phyloP scores from a whole-genome alignment of 495 filamentous ascomycete genomes.

The Talaromyces borbonicus region DNA sequence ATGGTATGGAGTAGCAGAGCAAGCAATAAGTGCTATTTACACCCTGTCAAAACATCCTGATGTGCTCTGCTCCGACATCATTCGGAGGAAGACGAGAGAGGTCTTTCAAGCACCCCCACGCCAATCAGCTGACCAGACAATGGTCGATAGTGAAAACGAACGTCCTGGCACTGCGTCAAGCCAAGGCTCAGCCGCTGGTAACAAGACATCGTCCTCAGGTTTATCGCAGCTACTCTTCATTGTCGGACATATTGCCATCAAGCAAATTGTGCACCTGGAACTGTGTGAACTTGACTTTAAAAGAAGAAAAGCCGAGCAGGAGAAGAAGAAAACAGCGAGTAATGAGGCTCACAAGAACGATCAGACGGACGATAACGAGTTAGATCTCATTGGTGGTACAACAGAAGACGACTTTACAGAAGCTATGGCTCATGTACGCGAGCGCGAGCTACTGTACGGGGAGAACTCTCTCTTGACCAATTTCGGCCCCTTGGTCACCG shows the following conservation, averaged over 20 bases:
- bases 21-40: slow-evolving; percentile 94
- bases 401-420: slow-evolving; percentile 98
- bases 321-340: slow-evolving; percentile 62
- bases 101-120: slow-evolving; percentile 53
- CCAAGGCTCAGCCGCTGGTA: slow-evolving; percentile 19
- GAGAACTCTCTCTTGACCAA: slow-evolving; percentile 73
- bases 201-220: slow-evolving; percentile 47
- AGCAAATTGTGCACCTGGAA: slow-evolving; percentile 99
- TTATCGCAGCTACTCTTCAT: slow-evolving; percentile 91
- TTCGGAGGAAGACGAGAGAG: slow-evolving; percentile 73
- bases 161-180: slow-evolving; percentile 34
- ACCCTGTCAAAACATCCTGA: slow-evolving; percentile 91
- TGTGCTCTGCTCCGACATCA: slow-evolving; percentile 82
- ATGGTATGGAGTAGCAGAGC: slow-evolving; percentile 96
- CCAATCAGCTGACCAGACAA: slow-evolving; percentile 21
- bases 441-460: slow-evolving; percentile 87
- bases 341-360: slow-evolving; percentile 40
- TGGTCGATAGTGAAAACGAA: slow-evolving; percentile 31
- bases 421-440: slow-evolving; percentile 87
- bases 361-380: slow-evolving; percentile 53
- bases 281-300: slow-evolving; percentile 97
- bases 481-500: slow-evolving; percentile 82
- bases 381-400: slow-evolving; percentile 93
- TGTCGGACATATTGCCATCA: slow-evolving; percentile 93
- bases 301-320: slow-evolving; percentile 85